These are phyloP conservation scores for Cryoendolithus antarcticus DNA, from an alignment of 2,329 filamentous ascomycete species.

Conservation along the genomic window DNA sequence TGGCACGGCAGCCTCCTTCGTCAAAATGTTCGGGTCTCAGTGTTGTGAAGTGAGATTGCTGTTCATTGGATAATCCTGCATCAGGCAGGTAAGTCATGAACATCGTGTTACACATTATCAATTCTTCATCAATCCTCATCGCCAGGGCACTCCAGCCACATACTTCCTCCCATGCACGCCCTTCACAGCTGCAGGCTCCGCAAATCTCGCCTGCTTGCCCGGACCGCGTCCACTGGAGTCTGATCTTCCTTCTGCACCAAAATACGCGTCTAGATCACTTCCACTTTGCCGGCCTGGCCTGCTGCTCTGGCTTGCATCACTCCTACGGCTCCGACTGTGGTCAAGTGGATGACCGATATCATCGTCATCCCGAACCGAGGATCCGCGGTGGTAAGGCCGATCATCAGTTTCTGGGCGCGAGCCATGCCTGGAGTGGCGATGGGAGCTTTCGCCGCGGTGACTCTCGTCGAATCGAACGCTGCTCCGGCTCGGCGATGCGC, in stretches of 20 bases:
- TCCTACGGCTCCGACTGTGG: conserved; percentile 7
- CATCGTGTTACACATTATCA: no score
- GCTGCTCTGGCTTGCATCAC: conserved; percentile 4
- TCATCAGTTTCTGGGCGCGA: conserved; percentile 1
- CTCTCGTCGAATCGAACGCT: no score
- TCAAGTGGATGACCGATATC: conserved; percentile 4
- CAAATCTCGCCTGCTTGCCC: conserved; percentile 14
- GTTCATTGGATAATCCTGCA: no score
- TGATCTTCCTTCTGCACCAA: conserved; percentile 1
- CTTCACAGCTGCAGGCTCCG: conserved; percentile 4
- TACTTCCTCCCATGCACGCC: conserved; percentile 14
- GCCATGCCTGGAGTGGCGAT: background rate
- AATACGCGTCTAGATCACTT: conserved; percentile 3
- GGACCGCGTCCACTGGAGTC: conserved; percentile 4
- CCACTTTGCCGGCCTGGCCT: conserved; percentile 3
- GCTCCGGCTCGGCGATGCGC: conserved; percentile 2
- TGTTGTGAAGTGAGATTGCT: no score
- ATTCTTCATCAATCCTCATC: background rate
- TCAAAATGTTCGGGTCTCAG: no score
- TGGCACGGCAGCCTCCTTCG: no score
- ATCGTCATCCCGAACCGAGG: conserved; percentile 4
- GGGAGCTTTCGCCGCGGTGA: conserved; percentile 3
- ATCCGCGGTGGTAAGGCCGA: conserved; percentile 1
- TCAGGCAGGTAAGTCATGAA: no score
- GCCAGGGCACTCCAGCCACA: conserved; percentile 8